These are phyloP conservation scores for Wallacemonas rigidus DNA, from an alignment of 208 protist genomes.

Conservation along the genomic window DNA sequence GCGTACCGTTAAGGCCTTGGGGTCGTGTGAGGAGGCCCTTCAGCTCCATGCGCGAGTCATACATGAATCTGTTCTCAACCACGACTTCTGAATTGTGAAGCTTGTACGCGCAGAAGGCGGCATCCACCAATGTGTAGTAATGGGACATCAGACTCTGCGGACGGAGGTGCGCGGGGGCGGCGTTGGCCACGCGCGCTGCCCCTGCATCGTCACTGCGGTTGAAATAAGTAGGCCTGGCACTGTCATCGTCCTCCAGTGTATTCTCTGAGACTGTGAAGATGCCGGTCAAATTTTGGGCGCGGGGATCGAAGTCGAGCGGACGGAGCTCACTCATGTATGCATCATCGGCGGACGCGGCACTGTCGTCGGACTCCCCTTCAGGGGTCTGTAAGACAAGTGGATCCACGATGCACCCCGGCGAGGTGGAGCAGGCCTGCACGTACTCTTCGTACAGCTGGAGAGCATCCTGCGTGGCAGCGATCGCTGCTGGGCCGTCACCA, in stretches of 20 bases:
- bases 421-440: neutral
- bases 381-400: neutral
- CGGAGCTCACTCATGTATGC: neutral
- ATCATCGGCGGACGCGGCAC: neutral
- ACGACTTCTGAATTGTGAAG: conserved; percentile 28
- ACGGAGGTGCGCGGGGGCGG: too few relatives aligned
- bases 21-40: neutral
- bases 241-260: conserved; percentile 4
- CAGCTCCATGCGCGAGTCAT: conserved; percentile 6
- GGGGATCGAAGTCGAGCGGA: neutral
- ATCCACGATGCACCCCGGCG: conserved; percentile 1
- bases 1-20: neutral
- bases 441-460: neutral
- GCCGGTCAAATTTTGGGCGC: neutral
- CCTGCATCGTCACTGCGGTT: conserved; percentile 22
- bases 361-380: neutral
- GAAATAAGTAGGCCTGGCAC: conserved; percentile 19
- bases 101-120: conserved; percentile 51
- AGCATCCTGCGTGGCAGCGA: neutral
- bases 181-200: neutral
- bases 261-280: neutral
- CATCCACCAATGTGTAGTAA: conserved; percentile 10
- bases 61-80: conserved; percentile 28
- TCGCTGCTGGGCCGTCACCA: conserved; percentile 8
- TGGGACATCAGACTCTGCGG: conserved; percentile 13